Evolutionary conservation across 345 rosid genomes (phyloP).

Genomic region (Eucalyptus decipiens): DNA sequence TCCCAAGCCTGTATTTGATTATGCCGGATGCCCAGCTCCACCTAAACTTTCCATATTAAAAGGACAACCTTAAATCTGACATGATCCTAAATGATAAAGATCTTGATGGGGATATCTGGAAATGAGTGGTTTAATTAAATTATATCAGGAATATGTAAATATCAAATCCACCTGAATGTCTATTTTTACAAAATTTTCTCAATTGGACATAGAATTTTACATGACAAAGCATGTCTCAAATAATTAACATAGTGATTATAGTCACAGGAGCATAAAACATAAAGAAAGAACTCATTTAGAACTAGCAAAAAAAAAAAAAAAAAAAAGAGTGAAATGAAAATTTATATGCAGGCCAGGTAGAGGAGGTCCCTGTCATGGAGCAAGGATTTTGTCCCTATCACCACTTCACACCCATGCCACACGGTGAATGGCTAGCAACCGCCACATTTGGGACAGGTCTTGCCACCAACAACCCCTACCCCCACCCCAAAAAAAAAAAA

Average conservation of each 20-base stretch:
- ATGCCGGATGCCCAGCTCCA: not conserved
- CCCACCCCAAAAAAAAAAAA: no score
- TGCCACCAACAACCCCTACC: no score
- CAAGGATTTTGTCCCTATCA: not conserved
- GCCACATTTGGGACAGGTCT: not conserved
- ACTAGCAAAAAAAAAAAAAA: not conserved
- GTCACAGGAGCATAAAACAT: not conserved
- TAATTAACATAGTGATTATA: not conserved
- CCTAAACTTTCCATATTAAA: not conserved
- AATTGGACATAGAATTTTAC: not conserved
- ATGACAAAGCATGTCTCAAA: not conserved
- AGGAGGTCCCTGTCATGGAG: not conserved
- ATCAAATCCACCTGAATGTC: not conserved
- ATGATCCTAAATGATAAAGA: not conserved
- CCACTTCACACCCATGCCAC: not conserved
- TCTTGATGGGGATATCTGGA: not conserved
- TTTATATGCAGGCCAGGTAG: not conserved
- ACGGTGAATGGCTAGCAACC: not conserved
- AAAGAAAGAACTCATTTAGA: not conserved
- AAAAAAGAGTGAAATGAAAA: not conserved
- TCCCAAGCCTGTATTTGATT: not conserved
- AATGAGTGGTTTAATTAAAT: not conserved
- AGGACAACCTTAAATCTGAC: not conserved
- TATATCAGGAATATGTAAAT: not conserved
- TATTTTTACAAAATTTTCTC: not conserved